Base-by-base conservation (phyloP, 2,329 filamentous ascomycete species). In the Zasmidium cellare region DNA sequence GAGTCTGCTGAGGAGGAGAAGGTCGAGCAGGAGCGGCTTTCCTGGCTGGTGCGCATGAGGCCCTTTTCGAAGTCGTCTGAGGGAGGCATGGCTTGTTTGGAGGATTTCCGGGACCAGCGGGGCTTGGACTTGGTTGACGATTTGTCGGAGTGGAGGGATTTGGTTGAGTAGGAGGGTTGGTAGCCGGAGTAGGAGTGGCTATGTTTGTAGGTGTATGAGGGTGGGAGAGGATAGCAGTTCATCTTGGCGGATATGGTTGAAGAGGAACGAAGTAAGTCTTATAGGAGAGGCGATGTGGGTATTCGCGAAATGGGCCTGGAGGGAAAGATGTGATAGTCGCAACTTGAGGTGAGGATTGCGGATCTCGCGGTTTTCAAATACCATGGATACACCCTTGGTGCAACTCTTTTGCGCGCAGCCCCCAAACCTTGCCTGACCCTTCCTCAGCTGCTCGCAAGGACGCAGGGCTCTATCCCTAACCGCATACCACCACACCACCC, bases 181-280 rank as follows among this genome's bases (percentile, higher is more conserved):
- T 44, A 47, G 41, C 51, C 22, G 9, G 51, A 46, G 44, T 47
- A 44, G 20, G 23, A 46, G n/a, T 22, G 24, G 38, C 35, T 46
- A 31, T 46, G 35, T 14, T 41, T 41, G 16, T 41, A 41, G 11
- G 35, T 41, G 47, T 49, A 51, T 3, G 53, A 23, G 3, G 31
- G 46, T 46, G 53, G 46, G 1, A 56, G 35, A 9, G 47, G 47
- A 18, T 49, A 49, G 47, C 23, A 49, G 23, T 49, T 49, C 47
- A 49, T 49, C 47, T 49, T 49, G 47, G 16, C 35, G n/a, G n/a
- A n/a, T n/a, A n/a, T n/a, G n/a, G 7, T 28, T 28, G 25, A 28
- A 28, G 25, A n/a, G n/a, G n/a, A n/a, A n/a, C 28, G 28, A 31
- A 31, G 14, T 14, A 31, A 31, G 28, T 31, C 28, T 14, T n/a